Evolutionary conservation across 345 rosid genomes (phyloP), one percentile per base, ranked within the genome.

Genomic region (Nephelium lappaceum): DNA sequence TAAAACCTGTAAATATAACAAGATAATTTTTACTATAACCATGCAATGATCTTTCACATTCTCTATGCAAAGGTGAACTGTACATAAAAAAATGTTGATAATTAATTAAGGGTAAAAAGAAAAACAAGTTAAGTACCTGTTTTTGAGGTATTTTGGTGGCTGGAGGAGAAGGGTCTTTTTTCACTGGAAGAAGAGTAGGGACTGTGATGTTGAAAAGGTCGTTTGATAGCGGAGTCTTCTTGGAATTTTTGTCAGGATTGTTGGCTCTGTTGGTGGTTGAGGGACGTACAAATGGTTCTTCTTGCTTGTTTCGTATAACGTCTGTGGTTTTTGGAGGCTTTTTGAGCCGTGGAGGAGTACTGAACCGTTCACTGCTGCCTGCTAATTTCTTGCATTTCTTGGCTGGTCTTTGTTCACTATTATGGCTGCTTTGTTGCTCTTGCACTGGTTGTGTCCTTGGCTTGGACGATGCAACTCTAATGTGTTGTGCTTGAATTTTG

Each of bases 81-180:
- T 10, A 45, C 43, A 41, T 41, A 3, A 41, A 77, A 42, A 39
- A 67, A 67, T 5, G 25, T 49, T 1, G 36, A 7, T 57, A 41
- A 71, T 31, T 8, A 12, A 42, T 18, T 10, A 9, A 49, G 16
- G 14, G 19, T 39, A 63, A 45, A 18, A 10, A 24, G 23, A 53
- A 21, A n/a, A 49, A 53, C 39, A 64, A 71, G 74, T 6, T 60
- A 39, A 4, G 11, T 84, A 92, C 98, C 91, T 87, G 93, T 67
- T 91, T 91, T 55, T 77, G 86, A 72, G 88, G 89, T 71, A 85
- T 78, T 80, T 83, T 83, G 8, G 89, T 85, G 42, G 86, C 86
- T 6, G 90, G 90, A 57, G 94, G 90, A 79, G 88, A 84, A 31
- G 93, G 88, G 69, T 87, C 91, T 87, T 84, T 96, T 87, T 90